A percentile compares a stretch with the other conserved stretches of the same genome.
phyloP scores from a whole-genome alignment of 2,329 filamentous ascomycete species.

The Penicillium janthinellum region DNA sequence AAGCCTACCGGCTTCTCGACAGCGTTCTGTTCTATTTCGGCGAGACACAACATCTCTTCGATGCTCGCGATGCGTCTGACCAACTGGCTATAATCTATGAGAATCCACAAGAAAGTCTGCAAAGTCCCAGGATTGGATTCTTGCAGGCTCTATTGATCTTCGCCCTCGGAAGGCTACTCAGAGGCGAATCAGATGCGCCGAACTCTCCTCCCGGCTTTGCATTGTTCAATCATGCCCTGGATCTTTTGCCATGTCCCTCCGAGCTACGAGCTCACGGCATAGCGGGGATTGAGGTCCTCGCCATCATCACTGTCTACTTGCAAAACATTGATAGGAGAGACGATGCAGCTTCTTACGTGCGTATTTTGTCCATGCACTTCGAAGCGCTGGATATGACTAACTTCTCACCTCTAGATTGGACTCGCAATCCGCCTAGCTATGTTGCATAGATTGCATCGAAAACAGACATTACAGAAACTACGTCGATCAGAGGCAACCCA shows the following conservation, averaged over 20 bases:
- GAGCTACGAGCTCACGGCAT: slow-evolving; percentile 6
- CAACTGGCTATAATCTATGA: slow-evolving; percentile 1
- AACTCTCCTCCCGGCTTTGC: background rate
- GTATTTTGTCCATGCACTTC: background rate
- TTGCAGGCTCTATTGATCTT: slow-evolving; percentile 4
- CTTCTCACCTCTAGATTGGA: background rate
- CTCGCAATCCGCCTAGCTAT: slow-evolving; percentile 4
- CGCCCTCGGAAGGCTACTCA: slow-evolving; percentile 8
- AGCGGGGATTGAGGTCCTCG: slow-evolving; percentile 5
- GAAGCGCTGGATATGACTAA: background rate
- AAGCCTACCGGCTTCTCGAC: slow-evolving; percentile 6
- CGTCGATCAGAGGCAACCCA: slow-evolving; percentile 5
- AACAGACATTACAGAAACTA: background rate
- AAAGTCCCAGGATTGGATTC: background rate
- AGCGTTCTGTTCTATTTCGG: slow-evolving; percentile 6
- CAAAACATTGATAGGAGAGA: slow-evolving; percentile 9
- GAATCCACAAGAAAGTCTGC: background rate
- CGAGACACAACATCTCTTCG: slow-evolving; percentile 9
- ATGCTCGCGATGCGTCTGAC: slow-evolving; percentile 7
- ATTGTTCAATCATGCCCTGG: slow-evolving; percentile 1
- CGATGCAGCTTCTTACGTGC: slow-evolving; percentile 6
- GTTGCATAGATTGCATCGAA: slow-evolving; percentile 6
- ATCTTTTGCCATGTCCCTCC: background rate
- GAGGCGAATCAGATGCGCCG: background rate
- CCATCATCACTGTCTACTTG: slow-evolving; percentile 5